phyloP scores from a whole-genome alignment of 305 asterid genomes.

The Solanum hybrid region DNA sequence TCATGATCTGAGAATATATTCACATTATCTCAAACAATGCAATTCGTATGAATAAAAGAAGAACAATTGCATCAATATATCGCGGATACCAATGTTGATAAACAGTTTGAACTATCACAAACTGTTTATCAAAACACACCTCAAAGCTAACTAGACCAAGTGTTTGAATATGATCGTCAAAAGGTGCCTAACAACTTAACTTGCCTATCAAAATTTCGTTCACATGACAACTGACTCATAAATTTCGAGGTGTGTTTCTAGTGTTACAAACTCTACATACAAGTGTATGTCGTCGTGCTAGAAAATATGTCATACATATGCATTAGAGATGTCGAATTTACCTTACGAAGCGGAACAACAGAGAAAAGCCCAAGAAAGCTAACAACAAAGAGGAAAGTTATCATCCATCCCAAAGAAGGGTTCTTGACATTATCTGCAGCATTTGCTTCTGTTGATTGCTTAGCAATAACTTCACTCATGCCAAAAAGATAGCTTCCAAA shows the following conservation, averaged over 20 bases:
- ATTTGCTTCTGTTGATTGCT: constrained; percentile 14
- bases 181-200: background rate
- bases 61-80: background rate
- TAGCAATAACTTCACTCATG: constrained; percentile 25
- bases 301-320: background rate
- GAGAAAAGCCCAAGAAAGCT: constrained; percentile 41
- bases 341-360: constrained; percentile 44
- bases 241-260: background rate
- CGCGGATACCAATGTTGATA: background rate
- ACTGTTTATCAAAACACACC: background rate
- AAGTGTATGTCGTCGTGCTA: background rate
- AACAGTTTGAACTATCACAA: background rate
- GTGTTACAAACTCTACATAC: background rate
- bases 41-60: background rate
- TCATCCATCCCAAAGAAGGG: constrained; percentile 40
- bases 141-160: background rate
- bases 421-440: constrained; percentile 12
- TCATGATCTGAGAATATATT: constrained; percentile 25
- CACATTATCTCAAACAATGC: background rate
- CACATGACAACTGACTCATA: background rate
- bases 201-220: background rate
- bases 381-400: constrained; percentile 33
- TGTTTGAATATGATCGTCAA: background rate
- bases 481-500: constrained; percentile 34
- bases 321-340: background rate